Conservation (phyloP, 495 filamentous ascomycete species). For the Penicillium fimorum region DNA sequence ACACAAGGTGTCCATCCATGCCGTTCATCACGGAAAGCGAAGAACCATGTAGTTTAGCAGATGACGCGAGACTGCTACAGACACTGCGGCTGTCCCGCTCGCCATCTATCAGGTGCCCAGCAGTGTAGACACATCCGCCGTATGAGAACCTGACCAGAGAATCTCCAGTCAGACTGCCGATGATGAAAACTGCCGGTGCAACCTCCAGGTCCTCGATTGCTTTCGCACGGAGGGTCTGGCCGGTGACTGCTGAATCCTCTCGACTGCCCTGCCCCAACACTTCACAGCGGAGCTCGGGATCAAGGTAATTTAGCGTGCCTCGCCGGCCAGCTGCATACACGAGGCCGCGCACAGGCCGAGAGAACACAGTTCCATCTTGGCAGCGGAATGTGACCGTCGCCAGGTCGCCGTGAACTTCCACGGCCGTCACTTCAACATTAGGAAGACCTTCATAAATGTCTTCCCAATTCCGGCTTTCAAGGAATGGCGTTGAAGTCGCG, state of each 20-base stretch:
- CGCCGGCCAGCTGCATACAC: constrained; percentile 63
- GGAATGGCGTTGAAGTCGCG: constrained; percentile 44
- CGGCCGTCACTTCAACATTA: constrained; percentile 51
- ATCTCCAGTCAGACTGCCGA: constrained; percentile 64
- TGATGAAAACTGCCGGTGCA: constrained; percentile 54
- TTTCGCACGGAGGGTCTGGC: constrained; percentile 55
- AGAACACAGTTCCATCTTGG: constrained; percentile 45
- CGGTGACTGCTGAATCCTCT: constrained; percentile 45
- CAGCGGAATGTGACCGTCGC: constrained; percentile 48
- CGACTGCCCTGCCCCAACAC: constrained; percentile 37
- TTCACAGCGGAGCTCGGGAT: constrained; percentile 48
- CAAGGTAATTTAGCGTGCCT: constrained; percentile 56
- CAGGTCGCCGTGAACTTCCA: constrained; percentile 35
- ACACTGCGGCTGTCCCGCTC: constrained; percentile 18
- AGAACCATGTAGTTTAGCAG: constrained; percentile 22
- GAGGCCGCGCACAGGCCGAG: constrained; percentile 47
- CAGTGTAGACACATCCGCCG: constrained; percentile 59
- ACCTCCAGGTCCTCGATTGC: constrained; percentile 55
- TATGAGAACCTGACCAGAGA: constrained; percentile 64
- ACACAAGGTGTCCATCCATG: constrained; percentile 42
- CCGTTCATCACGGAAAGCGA: constrained; percentile 41
- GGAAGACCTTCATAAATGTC: constrained; percentile 57
- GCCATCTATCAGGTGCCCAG: constrained; percentile 49
- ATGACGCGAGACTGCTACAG: constrained; percentile 18
- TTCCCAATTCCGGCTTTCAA: constrained; percentile 50